Base-by-base conservation (phyloP, 2,329 filamentous ascomycete genomes). In the Triangularia verruculosa region DNA sequence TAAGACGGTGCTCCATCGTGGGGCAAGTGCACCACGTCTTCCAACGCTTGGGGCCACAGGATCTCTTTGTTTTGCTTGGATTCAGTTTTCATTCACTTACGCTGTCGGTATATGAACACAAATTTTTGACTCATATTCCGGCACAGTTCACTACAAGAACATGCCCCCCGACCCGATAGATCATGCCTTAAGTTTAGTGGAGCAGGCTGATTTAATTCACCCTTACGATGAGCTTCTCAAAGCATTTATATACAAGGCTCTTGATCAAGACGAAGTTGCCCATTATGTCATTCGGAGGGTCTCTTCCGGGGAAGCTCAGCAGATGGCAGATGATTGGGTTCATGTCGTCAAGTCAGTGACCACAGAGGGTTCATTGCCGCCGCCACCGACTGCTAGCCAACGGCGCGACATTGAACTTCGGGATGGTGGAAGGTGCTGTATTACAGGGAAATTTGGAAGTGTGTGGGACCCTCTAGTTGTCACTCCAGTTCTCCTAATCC, bases 271-370 rank as follows among this genome's bases (percentile, higher is more conserved):
- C 1, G 1, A 57, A 13, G 64, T 64, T 22, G 61, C 64, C 22
- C 57, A 53, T 20, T 62, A 62, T 53, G 43, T 55, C 1, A 55
- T 39, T 9, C 5, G 25, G 1, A 61, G 47, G 25, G 20, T 64
- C 28, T 39, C 20, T 15, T n/a, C 47, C 6, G 57, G 54, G 9
- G 59, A 64, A 1, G 63, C 47, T 53, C 47, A 25, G 7, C 57
- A 53, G 5, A 43, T 65, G 25, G 57, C 61, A 30, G 64, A 64
- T 15, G 67, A 72, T 61, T 74, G 72, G 72, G 66, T 59, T 15
- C 72, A 70, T 27, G 70, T 74, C 27, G 58, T 73, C 20, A 70
- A 72, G 59, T 69, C 47, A 67, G 67, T 70, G 24, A 64, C 58
- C 4, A 20, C 28, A n/a, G 63, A 66, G 57, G 64, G 65, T 25